Evolutionary conservation across 768 basidiomycete genomes (phyloP), one percentile per base, ranked within the genome.

Genomic region (Agrocybe praecox): DNA sequence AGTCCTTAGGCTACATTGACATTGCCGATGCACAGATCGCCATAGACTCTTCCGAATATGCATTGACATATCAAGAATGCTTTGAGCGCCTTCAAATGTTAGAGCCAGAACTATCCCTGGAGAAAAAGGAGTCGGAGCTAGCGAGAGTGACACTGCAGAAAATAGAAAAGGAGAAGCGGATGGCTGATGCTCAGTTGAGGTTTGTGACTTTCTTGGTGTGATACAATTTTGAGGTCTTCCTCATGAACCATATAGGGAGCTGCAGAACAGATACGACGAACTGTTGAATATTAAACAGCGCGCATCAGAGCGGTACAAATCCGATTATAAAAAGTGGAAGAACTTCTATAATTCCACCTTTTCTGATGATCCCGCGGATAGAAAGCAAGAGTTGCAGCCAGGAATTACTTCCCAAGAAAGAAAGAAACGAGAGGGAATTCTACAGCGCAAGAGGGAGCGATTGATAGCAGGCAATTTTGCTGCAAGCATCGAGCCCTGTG

Each of bases 241-340:
- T 58, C 7, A 62, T 11, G 21, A 22, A 17, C 8, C 14, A 2
- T 7, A 2, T 6, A 59, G 67, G 0, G 62, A 73, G 9, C 68
- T 84, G 2, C 62, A 76, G 53, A 62, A 51, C 32, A 75, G 75
- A 12, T 84, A 81, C 54, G 80, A 84, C 40, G 73, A 72, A 0
- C 70, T 89, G 1, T 57, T 69, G 6, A 70, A 72, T 36, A 71
- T 74, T 24, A 79, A 79, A 52, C 73, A 77, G 49, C 76, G 80
- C 1, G 78, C 79, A 12, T 76, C 75, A 11, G 72, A 67, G 19
- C 78, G 76, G 18, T 84, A 83, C 67, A 76, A 80, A 57, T 56
- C 59, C 18, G 82, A 88, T 65, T 85, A 78, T 68, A 78, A 78
- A 65, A 80, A 75, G 55, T 88, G 83, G 83, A 69, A 69, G 43